phyloP scores from a whole-genome alignment of 371 early-diverging fungal species.

The Mortierella sp. region DNA sequence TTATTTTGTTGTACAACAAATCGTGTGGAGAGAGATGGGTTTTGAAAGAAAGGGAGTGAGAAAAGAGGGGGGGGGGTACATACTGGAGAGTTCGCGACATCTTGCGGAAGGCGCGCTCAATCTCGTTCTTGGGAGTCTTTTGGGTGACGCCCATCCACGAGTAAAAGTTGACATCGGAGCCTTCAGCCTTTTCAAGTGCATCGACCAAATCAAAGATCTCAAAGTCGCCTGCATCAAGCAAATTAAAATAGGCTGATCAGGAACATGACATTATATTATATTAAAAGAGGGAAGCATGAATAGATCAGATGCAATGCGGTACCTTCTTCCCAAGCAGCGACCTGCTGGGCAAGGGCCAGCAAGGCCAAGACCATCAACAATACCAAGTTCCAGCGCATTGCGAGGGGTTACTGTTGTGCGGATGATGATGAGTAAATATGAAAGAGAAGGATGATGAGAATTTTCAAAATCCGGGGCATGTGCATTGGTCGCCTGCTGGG shows the following conservation, averaged over 20 bases:
- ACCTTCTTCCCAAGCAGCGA: constrained; percentile 58
- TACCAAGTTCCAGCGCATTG: constrained; percentile 54
- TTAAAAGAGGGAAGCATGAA: not conserved
- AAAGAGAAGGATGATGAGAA: constrained; percentile 17
- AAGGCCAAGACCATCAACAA: constrained; percentile 53
- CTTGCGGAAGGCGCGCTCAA: constrained; percentile 90
- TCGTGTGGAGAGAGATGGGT: not conserved
- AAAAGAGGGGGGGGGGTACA: constrained; percentile 32
- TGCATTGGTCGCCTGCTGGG: not conserved
- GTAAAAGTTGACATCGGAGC: constrained; percentile 73
- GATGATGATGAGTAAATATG: constrained; percentile 3
- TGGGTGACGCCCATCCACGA: constrained; percentile 71
- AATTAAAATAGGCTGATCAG: not conserved
- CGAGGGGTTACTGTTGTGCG: constrained; percentile 6
- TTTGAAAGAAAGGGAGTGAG: not conserved
- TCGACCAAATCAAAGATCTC: constrained; percentile 90
- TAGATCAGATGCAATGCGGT: not conserved
- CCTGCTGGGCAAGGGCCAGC: constrained; percentile 48
- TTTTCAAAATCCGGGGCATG: not conserved
- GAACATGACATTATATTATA: not conserved
- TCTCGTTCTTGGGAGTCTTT: constrained; percentile 78
- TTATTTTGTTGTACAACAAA: not conserved
- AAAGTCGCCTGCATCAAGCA: constrained; percentile 66
- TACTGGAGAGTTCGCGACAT: constrained; percentile 94
- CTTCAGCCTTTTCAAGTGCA: constrained; percentile 77